Evolutionary conservation across 495 filamentous ascomycete species (phyloP).

Genomic region (Neurospora africana): DNA sequence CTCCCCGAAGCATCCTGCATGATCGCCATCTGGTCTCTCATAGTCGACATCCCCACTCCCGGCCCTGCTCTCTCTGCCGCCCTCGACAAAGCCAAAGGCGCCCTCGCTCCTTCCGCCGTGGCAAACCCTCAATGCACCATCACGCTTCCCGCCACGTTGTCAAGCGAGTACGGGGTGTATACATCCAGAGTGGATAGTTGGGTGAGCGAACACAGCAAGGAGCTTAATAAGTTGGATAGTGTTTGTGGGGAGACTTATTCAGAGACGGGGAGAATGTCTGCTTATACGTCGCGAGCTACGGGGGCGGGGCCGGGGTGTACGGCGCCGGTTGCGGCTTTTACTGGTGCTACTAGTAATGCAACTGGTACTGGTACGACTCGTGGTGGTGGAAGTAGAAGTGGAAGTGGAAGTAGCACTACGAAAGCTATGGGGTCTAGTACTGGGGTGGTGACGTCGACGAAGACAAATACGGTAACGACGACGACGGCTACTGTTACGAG

Average conservation of each 20-base stretch:
- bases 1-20: constrained; percentile 2
- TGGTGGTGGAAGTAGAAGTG: background rate
- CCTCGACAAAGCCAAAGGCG: background rate
- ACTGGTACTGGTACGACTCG: background rate
- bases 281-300: background rate
- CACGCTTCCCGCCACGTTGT: background rate
- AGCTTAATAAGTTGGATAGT: background rate
- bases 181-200: background rate
- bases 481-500: background rate
- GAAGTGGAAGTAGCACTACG: background rate
- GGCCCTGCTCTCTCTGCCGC: constrained; percentile 1
- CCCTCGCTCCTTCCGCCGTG: background rate
- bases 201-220: background rate
- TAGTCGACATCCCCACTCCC: constrained; percentile 10
- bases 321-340: background rate
- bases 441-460: background rate
- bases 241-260: background rate
- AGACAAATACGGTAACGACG: too few relatives aligned
- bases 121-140: background rate
- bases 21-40: constrained; percentile 5
- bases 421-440: background rate
- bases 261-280: background rate
- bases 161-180: background rate
- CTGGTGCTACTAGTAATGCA: background rate
- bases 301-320: background rate